Base-by-base conservation (phyloP, 2,329 filamentous ascomycete genomes). In the Elsinoe australis region DNA sequence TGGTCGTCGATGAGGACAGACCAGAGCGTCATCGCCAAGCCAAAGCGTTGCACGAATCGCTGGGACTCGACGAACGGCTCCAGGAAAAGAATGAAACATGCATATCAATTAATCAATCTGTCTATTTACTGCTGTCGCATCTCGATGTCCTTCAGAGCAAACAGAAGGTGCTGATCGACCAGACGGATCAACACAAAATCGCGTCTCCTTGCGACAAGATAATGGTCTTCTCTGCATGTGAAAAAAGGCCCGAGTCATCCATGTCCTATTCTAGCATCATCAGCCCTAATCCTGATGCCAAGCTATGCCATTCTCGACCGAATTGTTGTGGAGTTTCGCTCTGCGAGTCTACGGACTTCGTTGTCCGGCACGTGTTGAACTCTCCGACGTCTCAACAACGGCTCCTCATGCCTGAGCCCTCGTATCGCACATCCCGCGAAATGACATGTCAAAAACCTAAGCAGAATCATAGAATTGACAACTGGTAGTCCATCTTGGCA, bases 11-110 rank as follows among this genome's bases (percentile, higher is more conserved):
- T 44, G 15, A 15, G 7, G 6, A 32, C 9, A 18, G 26, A 44
- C n/a, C 24, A 19, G 21, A 44, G 24, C 39, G 39, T 44, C 39
- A 44, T 44, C 39, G 39, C 39, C 39, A 44, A 44, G 39, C 22
- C 2, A 14, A 44, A 15, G 15, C 24, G 31, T n/a, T 29, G n/a
- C 39, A 31, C 18, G 24, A 19, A 44, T 26, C 39, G 31, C 39
- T 21, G 17, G 22, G 35, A 39, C 26, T 29, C 7, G 26, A 12
- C 12, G 26, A 29, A 38, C 34, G 5, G 17, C 31, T 17, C 24
- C 7, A 44, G 26, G 31, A 7, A 29, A 21, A 44, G 26, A 18
- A 44, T 31, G 17, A 8, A 17, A 29, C 14, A 31, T 39, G 18
- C 7, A 26, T n/a, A 39, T 21, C 21, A 39, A 6, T 39, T 14